Evolutionary conservation across 1,139 yeast genomes (phyloP).

Genomic region (Saccharomyces hybrid): DNA sequence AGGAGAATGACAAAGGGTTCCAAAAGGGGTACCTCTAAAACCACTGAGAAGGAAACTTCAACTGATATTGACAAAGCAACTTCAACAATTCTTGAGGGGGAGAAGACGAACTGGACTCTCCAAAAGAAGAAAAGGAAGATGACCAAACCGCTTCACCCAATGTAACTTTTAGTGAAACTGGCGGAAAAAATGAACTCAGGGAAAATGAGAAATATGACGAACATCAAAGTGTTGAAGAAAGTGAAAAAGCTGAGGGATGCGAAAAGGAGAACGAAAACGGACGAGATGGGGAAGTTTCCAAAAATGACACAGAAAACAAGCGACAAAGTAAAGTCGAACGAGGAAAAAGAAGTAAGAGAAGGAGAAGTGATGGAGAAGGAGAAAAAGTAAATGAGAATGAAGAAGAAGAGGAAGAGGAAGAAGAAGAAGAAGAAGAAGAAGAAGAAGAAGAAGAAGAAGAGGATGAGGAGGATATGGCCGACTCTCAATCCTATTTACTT

Average conservation of each 20-base stretch:
- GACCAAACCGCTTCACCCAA: not conserved
- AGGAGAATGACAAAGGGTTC: slow-evolving; percentile 4
- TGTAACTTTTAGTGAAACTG: not conserved
- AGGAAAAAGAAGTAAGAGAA: not conserved
- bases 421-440: slow-evolving; percentile 17
- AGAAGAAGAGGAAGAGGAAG: slow-evolving; percentile 14
- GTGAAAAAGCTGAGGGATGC: not conserved
- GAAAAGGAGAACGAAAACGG: slow-evolving; percentile 1
- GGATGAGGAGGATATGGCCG: slow-evolving; percentile 27
- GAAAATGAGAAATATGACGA: slow-evolving; percentile 1
- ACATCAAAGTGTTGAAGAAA: not conserved
- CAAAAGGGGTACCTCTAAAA: not conserved
- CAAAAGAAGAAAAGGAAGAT: not conserved
- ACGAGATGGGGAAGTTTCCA: not conserved
- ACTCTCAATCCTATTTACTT: slow-evolving; percentile 29
- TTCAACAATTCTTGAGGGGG: not conserved
- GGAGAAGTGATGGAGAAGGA: slow-evolving; percentile 1
- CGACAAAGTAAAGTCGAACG: not conserved
- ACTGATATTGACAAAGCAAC: not conserved
- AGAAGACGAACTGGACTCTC: not conserved
- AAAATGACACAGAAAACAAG: not conserved
- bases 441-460: slow-evolving; percentile 30
- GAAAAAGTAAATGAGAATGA: slow-evolving; percentile 7
- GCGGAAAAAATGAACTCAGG: not conserved
- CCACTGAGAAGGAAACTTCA: not conserved